Percentiles rank a stretch among this genome's conserved stretches.
These are phyloP conservation scores for Cryptococcus jaspeensis DNA, from an alignment of 1,284 basidiomycete species.

Conservation along the genomic window DNA sequence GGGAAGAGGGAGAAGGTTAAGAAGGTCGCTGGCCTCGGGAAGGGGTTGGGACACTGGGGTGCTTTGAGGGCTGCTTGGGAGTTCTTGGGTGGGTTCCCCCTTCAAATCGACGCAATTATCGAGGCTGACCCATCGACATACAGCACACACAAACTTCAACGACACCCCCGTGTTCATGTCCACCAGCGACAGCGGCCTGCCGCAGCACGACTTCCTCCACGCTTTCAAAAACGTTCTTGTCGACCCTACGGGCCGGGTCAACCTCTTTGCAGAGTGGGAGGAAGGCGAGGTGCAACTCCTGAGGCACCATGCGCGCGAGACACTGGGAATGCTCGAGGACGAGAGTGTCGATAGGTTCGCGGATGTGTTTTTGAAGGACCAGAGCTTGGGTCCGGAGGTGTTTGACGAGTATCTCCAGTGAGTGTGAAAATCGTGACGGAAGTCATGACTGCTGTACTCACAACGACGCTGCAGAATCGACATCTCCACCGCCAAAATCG, in stretches of 20 bases:
- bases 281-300: constrained; percentile 54
- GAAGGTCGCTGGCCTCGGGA: constrained; percentile 55
- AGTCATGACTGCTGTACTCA: neutral
- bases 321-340: constrained; percentile 59
- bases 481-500: constrained; percentile 54
- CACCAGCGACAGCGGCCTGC: constrained; percentile 34
- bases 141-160: constrained; percentile 71
- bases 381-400: constrained; percentile 58
- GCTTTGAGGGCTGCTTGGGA: constrained; percentile 48
- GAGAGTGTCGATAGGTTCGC: constrained; percentile 51
- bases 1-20: constrained; percentile 31
- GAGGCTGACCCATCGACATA: neutral
- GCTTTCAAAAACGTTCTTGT: constrained; percentile 61
- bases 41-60: constrained; percentile 52
- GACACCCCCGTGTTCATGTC: constrained; percentile 62
- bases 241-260: constrained; percentile 75
- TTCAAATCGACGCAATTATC: neutral
- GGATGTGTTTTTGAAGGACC: constrained; percentile 47
- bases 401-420: constrained; percentile 74
- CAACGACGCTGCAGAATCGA: constrained; percentile 58
- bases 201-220: constrained; percentile 41
- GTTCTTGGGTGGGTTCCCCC: constrained; percentile 50
- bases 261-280: constrained; percentile 76
- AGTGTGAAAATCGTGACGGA: constrained; percentile 52
- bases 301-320: constrained; percentile 68